These are phyloP conservation scores for Apiospora sp. DNA, from an alignment of 2,329 filamentous ascomycete species.

Conservation along the genomic window DNA sequence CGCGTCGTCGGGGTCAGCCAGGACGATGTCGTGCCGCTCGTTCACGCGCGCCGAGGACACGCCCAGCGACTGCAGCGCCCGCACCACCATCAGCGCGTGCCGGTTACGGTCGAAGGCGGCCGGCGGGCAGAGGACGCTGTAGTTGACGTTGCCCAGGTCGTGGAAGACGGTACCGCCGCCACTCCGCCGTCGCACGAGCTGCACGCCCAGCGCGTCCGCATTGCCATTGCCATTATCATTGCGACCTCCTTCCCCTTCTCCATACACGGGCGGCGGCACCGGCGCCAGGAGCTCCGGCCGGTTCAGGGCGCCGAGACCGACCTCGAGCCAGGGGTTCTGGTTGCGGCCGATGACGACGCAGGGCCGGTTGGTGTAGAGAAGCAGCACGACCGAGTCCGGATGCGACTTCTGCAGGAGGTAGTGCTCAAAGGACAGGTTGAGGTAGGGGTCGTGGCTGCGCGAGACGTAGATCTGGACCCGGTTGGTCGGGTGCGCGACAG, in stretches of 20 bases:
- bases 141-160: constrained; percentile 92
- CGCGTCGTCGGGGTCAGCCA: constrained; percentile 29
- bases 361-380: constrained; percentile 88
- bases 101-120: constrained; percentile 80
- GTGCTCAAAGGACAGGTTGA: constrained; percentile 95
- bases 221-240: background rate
- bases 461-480: constrained; percentile 76
- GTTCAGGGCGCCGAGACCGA: constrained; percentile 72
- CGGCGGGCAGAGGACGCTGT: constrained; percentile 86
- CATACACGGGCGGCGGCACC: background rate
- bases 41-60: constrained; percentile 76
- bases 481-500: constrained; percentile 52
- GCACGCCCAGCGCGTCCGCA: constrained; percentile 42
- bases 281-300: constrained; percentile 29
- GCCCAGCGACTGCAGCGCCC: constrained; percentile 73
- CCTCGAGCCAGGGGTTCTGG: constrained; percentile 97
- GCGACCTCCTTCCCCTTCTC: background rate
- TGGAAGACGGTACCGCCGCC: constrained; percentile 96
- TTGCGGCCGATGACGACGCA: constrained; percentile 93
- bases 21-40: constrained; percentile 89
- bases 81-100: constrained; percentile 91
- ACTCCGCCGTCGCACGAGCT: constrained; percentile 82
- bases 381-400: constrained; percentile 77
- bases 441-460: constrained; percentile 74
- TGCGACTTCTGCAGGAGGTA: constrained; percentile 80